These are phyloP conservation scores for Kwoniella heveanensis DNA, from an alignment of 768 basidiomycete species.

Conservation along the genomic window DNA sequence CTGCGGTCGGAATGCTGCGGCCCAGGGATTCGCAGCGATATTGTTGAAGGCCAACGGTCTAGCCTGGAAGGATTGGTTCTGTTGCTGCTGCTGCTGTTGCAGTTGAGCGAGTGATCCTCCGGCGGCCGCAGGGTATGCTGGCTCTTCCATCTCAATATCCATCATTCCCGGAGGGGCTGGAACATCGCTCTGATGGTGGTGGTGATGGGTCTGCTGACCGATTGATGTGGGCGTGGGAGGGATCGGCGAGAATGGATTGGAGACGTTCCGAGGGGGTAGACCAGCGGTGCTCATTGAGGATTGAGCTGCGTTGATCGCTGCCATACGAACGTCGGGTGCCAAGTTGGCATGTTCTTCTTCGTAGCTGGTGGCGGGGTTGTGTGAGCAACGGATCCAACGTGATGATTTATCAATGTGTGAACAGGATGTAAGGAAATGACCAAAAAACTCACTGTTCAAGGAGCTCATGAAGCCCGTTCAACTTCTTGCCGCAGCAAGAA, in stretches of 20 bases:
- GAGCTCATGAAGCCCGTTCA: constrained; percentile 54
- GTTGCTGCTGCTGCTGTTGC: constrained; percentile 14
- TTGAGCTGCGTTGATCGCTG: constrained; percentile 37
- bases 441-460: constrained; percentile 52
- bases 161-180: constrained; percentile 55
- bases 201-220: constrained; percentile 3
- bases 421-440: no score
- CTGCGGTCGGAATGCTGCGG: constrained; percentile 38
- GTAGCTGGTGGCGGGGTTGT: constrained; percentile 32
- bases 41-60: constrained; percentile 9
- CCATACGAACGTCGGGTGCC: constrained; percentile 44
- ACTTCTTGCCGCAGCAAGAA: constrained; percentile 50
- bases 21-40: constrained; percentile 37
- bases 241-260: constrained; percentile 1
- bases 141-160: constrained; percentile 56
- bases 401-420: not conserved
- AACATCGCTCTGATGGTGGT: constrained; percentile 32
- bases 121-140: constrained; percentile 16
- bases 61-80: not conserved
- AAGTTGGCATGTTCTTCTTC: constrained; percentile 55
- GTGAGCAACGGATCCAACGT: constrained; percentile 11
- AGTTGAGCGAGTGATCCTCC: not conserved
- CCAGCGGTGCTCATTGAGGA: constrained; percentile 18
- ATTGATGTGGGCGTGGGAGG: constrained; percentile 25
- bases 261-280: not conserved